Percentiles rank a stretch among this genome's conserved stretches.
Evolutionary conservation across 2,329 filamentous ascomycete genomes (phyloP).

Genomic region (Fusarium sublunatum): DNA sequence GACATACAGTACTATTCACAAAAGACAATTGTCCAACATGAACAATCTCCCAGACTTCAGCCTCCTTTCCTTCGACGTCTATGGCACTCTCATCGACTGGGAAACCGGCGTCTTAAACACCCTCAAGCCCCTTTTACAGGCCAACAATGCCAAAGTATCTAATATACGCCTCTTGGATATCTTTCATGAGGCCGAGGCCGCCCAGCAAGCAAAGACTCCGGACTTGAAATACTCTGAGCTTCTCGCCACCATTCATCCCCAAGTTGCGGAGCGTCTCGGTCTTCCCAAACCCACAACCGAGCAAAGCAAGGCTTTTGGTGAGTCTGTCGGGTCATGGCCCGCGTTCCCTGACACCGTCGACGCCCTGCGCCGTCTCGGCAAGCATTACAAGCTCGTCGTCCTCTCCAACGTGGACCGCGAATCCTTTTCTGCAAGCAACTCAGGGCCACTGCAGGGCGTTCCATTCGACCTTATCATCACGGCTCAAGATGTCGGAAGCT

Average conservation of each 20-base stretch:
- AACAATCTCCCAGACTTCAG: conserved; percentile 45
- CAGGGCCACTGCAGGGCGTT: conserved; percentile 60
- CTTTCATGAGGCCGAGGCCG: conserved; percentile 57
- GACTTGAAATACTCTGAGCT: conserved; percentile 69
- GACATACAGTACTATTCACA: background rate
- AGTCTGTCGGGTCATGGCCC: conserved; percentile 64
- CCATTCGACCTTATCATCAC: conserved; percentile 72
- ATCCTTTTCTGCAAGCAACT: conserved; percentile 60
- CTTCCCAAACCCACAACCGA: conserved; percentile 51
- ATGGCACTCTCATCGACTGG: conserved; percentile 85
- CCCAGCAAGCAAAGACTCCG: conserved; percentile 67
- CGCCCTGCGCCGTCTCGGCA: conserved; percentile 62
- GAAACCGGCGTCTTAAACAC: conserved; percentile 70
- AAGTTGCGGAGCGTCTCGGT: conserved; percentile 58
- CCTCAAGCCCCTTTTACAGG: conserved; percentile 62
- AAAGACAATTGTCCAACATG: conserved; percentile 25
- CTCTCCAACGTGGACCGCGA: conserved; percentile 67
- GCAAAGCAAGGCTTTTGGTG: conserved; percentile 62
- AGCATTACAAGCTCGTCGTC: conserved; percentile 67
- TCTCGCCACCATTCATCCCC: conserved; percentile 61
- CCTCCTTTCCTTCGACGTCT: conserved; percentile 79
- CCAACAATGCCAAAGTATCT: conserved; percentile 45
- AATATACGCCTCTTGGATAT: conserved; percentile 56
- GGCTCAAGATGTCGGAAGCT: conserved; percentile 76
- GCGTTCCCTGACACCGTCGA: conserved; percentile 69